A percentile compares a stretch with the other conserved stretches of the same genome.
Conservation (phyloP, 225 moss, liverwort and hornwort genomes). For the Asterella californica region DNA sequence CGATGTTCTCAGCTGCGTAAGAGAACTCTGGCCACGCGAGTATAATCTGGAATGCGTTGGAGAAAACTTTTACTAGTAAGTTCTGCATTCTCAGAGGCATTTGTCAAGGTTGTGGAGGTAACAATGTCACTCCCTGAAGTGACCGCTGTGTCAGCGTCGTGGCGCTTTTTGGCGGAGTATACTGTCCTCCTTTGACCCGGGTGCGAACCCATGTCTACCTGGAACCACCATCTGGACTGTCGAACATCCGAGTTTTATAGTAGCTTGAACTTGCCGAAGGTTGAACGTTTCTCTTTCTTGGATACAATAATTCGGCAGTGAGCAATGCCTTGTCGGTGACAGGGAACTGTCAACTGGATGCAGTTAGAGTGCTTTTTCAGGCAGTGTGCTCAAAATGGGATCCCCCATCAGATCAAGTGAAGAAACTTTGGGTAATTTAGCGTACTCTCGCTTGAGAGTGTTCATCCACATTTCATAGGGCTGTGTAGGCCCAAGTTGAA, state of each 20-base stretch:
- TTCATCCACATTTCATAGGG: no score
- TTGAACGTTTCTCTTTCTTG: no score
- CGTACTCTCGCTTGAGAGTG: no score
- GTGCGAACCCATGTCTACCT: no score
- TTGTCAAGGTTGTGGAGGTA: background rate
- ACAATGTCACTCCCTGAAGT: background rate
- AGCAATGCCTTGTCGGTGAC: background rate
- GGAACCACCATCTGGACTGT: no score
- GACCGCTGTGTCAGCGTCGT: background rate
- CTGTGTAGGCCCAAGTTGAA: no score
- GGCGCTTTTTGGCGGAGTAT: background rate
- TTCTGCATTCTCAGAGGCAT: background rate
- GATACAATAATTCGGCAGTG: no score
- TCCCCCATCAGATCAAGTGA: no score
- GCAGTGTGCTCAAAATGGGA: background rate
- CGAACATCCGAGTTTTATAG: no score
- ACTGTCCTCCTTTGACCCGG: no score
- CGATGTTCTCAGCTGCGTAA: background rate
- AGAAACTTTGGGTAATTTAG: no score
- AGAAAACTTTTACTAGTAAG: background rate
- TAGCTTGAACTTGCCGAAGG: no score
- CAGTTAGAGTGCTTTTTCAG: background rate
- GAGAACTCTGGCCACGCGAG: background rate
- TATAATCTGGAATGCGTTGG: background rate
- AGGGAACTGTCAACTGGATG: background rate